phyloP scores from a whole-genome alignment of 352 stramenopile genomes.

The Globisporangium emineosum region DNA sequence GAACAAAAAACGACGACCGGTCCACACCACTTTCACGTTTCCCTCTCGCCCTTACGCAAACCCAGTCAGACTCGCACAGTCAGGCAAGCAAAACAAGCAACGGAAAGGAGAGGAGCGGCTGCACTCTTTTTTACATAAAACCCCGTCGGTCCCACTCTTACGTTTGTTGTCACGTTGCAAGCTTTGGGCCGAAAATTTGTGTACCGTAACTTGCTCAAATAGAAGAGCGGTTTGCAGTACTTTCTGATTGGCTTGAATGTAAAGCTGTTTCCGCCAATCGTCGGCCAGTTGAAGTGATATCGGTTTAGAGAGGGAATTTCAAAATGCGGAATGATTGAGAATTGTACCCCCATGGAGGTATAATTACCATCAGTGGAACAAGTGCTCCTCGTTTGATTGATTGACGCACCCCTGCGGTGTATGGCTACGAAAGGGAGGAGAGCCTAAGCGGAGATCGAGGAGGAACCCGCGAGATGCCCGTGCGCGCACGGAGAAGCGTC shows the following conservation, averaged over 20 bases:
- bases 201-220: not conserved
- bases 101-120: not conserved
- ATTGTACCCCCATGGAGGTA: not conserved
- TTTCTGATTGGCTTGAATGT: not conserved
- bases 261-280: not conserved
- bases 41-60: too few species aligned
- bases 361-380: not conserved
- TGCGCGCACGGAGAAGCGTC: not conserved
- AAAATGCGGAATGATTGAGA: not conserved
- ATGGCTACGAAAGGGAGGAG: not conserved
- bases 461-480: conserved; percentile 5
- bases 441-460: not conserved
- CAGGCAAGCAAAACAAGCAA: too few species aligned
- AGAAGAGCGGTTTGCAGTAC: not conserved
- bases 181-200: not conserved
- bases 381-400: not conserved
- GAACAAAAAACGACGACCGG: too few species aligned
- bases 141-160: not conserved
- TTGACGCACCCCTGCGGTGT: not conserved
- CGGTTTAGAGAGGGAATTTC: not conserved
- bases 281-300: not conserved
- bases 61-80: too few species aligned
- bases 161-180: not conserved
- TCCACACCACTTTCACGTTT: too few species aligned
- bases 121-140: not conserved